Base-by-base conservation (phyloP, 2,329 filamentous ascomycete species). In the Byssothecium circinans region DNA sequence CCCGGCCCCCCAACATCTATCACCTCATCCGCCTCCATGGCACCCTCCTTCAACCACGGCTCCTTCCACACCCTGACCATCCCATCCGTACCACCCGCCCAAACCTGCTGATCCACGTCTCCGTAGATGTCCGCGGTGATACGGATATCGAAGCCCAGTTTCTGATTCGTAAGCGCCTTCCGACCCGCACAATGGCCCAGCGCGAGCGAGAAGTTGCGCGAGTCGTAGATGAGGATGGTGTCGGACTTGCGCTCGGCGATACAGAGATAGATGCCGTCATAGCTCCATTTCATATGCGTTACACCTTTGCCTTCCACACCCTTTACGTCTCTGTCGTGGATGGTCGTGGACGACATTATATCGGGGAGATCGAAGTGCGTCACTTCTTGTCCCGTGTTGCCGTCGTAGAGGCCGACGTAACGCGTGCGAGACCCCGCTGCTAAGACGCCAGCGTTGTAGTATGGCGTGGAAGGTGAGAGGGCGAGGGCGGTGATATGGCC, bases 371-470 rank as follows among this genome's bases (percentile, higher is more conserved):
- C 69, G 52, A 85, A 83, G 1, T 77, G 74, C 0, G 78, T 78
- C 8, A 81, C 63, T 25, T 74, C 74, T 20, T 77, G 70, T 2
- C 80, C 80, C 18, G 67, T 62, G 2, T 79, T 76, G 50, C 75
- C 71, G 33, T 74, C 79, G 57, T 83, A 85, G 7, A 86, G 61
- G 2, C 76, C 82, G 10, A 86, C 58, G 17, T 78, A 69, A n/a
- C 81, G 72, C 3, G 77, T 77, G 33, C 79, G 78, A 0, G 81
- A 81, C 4, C 83, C 83, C 0, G 80, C 80, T 15, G 83, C 83
- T 4, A 73, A 68, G 0, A 83, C 62, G 1, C 76, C 74, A 22
- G 77, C 73, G 11, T 58, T 64, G 36, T 74, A 75, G 18, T 37
- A 27, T 1, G 52, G 10, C 0, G 58, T 44, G 0, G 55, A 33